These are phyloP conservation scores for Macrophomina tecta DNA, from an alignment of 2,329 filamentous ascomycete genomes.

Conservation along the genomic window DNA sequence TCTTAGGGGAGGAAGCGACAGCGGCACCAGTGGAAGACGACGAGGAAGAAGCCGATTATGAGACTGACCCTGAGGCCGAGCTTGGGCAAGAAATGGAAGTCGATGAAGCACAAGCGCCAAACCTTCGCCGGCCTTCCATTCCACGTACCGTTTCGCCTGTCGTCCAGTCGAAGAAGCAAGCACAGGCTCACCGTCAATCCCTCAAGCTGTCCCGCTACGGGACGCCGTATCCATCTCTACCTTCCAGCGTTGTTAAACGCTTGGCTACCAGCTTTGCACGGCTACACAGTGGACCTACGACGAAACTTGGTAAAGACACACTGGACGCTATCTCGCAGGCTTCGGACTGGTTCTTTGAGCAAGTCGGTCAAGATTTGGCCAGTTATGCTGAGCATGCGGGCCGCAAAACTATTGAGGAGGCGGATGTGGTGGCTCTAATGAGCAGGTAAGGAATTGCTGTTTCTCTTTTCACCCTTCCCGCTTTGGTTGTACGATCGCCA, in stretches of 20 bases:
- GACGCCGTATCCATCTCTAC: slow-evolving; percentile 76
- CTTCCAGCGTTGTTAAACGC: slow-evolving; percentile 73
- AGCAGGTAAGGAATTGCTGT: slow-evolving; percentile 66
- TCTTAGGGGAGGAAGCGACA: slow-evolving; percentile 38
- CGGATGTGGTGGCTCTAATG: slow-evolving; percentile 82
- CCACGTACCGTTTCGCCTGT: slow-evolving; percentile 2
- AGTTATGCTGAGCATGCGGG: slow-evolving; percentile 83
- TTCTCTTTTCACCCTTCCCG: neutral
- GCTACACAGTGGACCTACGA: slow-evolving; percentile 68
- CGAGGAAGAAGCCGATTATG: slow-evolving; percentile 32
- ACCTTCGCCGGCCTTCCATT: slow-evolving; percentile 16
- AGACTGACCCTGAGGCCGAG: slow-evolving; percentile 29
- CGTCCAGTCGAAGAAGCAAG: slow-evolving; percentile 29
- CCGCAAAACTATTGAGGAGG: slow-evolving; percentile 84
- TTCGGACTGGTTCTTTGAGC: slow-evolving; percentile 91
- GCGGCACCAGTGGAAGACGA: neutral
- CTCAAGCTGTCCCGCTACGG: slow-evolving; percentile 72
- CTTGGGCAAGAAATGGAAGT: slow-evolving; percentile 19
- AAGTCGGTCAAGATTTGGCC: slow-evolving; percentile 78
- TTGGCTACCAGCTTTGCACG: slow-evolving; percentile 74
- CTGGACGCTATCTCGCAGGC: slow-evolving; percentile 78
- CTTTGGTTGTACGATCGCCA: slow-evolving; percentile 23
- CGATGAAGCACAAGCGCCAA: slow-evolving; percentile 16
- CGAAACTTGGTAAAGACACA: slow-evolving; percentile 75
- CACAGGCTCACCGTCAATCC: slow-evolving; percentile 52